Evolutionary conservation across 345 rosid genomes (phyloP), one percentile per base, ranked within the genome.

Genomic region (Boechera retrofracta): DNA sequence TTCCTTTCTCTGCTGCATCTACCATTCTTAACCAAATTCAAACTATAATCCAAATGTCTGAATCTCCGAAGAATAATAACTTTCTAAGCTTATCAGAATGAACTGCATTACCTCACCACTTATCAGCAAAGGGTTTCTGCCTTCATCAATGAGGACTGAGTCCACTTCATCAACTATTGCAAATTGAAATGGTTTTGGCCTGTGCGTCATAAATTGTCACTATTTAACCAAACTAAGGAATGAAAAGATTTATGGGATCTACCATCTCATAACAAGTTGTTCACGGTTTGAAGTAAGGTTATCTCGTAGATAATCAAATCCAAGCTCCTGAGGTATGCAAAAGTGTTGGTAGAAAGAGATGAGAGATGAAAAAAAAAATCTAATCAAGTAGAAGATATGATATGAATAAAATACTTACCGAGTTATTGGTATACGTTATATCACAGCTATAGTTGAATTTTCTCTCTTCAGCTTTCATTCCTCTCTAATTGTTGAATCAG

Each of bases 201-300:
- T 91, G 87, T 81, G 51, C 64, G 74, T 74, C 58, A 67, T 41
- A 67, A 78, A 66, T 12, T 64, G 67, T 59, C 74, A 76, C 55
- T 75, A 36, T 10, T 42, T 69, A 78, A 61, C 45, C 26, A 15
- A 55, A 55, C 29, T 15, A 41, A 55, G 49, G 32, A 73, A 69
- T 65, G 31, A 71, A 77, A 28, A 75, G 72, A 72, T 64, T 56
- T 44, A 51, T 29, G 64, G 72, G 36, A 72, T 72, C 7, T 87
- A 91, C 97, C 98, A 94, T 94, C 95, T 89, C 98, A 91, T 91
- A 42, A 94, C 98, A 84, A 94, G 97, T 79, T 91, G 90, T 55
- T 84, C 93, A 65, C 85, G 77, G 47, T 83, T 90, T 75, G 86
- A 84, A 61, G 97, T 89, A 77, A 94, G 97, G 83, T 94, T 94